A percentile compares a stretch with the other conserved stretches of the same genome.
Evolutionary conservation across 179 eudicot genomes (phyloP).

Genomic region (Kewa caespitosa): DNA sequence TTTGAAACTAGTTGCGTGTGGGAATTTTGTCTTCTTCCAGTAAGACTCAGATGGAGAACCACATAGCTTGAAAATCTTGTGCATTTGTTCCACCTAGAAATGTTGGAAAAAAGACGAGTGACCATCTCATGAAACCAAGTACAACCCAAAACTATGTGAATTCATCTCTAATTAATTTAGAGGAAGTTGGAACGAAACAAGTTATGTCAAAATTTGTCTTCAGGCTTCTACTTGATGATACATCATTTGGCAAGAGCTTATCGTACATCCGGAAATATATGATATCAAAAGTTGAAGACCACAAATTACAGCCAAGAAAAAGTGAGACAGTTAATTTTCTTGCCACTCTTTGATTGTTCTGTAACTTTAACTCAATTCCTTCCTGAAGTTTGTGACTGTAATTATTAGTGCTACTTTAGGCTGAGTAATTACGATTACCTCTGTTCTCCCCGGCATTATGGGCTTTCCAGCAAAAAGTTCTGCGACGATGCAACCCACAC

Average conservation of each 20-base stretch:
- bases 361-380: background rate
- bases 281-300: too few relatives aligned
- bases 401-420: background rate
- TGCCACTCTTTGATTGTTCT: background rate
- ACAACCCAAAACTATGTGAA: background rate
- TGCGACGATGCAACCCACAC: constrained; percentile 55
- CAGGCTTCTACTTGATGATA: background rate
- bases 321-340: background rate
- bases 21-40: constrained; percentile 43
- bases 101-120: background rate
- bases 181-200: background rate
- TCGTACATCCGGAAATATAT: too few relatives aligned
- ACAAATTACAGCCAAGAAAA: too few relatives aligned
- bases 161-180: background rate
- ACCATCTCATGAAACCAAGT: background rate
- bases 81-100: constrained; percentile 56
- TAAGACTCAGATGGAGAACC: constrained; percentile 54
- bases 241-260: too few relatives aligned
- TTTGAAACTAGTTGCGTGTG: constrained; percentile 51
- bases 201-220: background rate
- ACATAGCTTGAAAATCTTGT: constrained; percentile 55
- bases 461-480: constrained; percentile 59
- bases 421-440: constrained; percentile 33
- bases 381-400: background rate
- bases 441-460: constrained; percentile 62